phyloP scores from a whole-genome alignment of 2,329 filamentous ascomycete genomes.

The Ophiostoma tasmaniense region DNA sequence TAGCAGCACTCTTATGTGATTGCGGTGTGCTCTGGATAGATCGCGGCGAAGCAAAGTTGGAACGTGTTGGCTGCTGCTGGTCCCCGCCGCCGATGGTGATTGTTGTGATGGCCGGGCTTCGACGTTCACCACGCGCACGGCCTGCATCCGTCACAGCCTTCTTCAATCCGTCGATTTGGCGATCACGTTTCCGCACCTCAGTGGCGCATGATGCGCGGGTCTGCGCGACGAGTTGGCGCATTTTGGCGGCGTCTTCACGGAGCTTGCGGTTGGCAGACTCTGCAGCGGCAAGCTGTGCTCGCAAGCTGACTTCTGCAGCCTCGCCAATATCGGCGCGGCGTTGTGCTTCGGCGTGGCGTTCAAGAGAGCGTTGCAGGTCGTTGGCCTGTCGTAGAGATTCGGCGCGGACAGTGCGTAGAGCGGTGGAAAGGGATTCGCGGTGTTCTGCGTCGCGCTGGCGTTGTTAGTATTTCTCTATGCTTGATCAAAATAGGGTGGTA shows the following conservation, averaged over 20 bases:
- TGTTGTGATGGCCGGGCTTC: constrained; percentile 45
- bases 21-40: background rate
- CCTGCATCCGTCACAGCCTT: constrained; percentile 69
- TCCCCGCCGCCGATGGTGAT: constrained; percentile 45
- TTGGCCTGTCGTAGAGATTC: constrained; percentile 66
- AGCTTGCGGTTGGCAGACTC: constrained; percentile 67
- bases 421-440: constrained; percentile 71
- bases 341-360: constrained; percentile 46
- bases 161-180: constrained; percentile 82
- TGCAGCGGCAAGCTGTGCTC: constrained; percentile 61
- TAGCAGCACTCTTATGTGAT: background rate
- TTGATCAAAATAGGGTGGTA: background rate
- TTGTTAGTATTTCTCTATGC: constrained; percentile 1
- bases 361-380: constrained; percentile 53
- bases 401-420: constrained; percentile 65
- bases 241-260: constrained; percentile 72
- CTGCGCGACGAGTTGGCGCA: constrained; percentile 73
- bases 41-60: background rate
- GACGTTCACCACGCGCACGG: constrained; percentile 50
- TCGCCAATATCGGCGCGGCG: constrained; percentile 51
- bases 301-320: constrained; percentile 61
- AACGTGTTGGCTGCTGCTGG: constrained; percentile 30
- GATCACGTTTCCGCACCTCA: constrained; percentile 82
- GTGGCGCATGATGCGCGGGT: constrained; percentile 80
- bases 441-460: constrained; percentile 77